These are phyloP conservation scores for Eragrostis curvula DNA, from an alignment of 176 grass and related monocot species.

Conservation along the genomic window DNA sequence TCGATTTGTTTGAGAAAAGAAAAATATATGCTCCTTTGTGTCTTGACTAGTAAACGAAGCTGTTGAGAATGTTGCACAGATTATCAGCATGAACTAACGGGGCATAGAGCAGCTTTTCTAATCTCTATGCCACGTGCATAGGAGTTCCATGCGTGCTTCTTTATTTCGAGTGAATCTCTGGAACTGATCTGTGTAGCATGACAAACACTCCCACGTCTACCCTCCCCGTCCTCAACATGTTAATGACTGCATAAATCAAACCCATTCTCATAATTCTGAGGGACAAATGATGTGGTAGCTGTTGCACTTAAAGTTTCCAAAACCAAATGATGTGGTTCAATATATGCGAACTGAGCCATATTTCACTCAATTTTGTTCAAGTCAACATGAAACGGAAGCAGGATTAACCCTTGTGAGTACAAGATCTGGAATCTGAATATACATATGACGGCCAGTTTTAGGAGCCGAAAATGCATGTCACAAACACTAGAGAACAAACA, in stretches of 20 bases:
- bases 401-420: background rate
- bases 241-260: background rate
- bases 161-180: background rate
- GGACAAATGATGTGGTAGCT: background rate
- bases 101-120: background rate
- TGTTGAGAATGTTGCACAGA: background rate
- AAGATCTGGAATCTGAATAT: slow-evolving; percentile 19
- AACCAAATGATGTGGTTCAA: background rate
- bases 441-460: slow-evolving; percentile 29
- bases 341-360: background rate
- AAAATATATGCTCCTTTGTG: background rate
- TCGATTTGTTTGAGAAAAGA: background rate
- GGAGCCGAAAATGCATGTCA: slow-evolving; percentile 13
- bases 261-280: background rate
- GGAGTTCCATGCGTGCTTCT: background rate
- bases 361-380: background rate
- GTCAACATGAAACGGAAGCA: background rate
- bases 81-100: background rate
- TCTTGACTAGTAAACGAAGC: slow-evolving; percentile 22
- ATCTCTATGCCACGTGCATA: background rate
- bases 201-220: background rate
- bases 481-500: slow-evolving; percentile 33
- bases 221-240: background rate
- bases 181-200: background rate
- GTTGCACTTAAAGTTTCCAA: background rate